Evolutionary conservation across 2,329 filamentous ascomycete species (phyloP), one percentile per base, ranked within the genome.

Genomic region (Colletotrichum lindemuthianum): DNA sequence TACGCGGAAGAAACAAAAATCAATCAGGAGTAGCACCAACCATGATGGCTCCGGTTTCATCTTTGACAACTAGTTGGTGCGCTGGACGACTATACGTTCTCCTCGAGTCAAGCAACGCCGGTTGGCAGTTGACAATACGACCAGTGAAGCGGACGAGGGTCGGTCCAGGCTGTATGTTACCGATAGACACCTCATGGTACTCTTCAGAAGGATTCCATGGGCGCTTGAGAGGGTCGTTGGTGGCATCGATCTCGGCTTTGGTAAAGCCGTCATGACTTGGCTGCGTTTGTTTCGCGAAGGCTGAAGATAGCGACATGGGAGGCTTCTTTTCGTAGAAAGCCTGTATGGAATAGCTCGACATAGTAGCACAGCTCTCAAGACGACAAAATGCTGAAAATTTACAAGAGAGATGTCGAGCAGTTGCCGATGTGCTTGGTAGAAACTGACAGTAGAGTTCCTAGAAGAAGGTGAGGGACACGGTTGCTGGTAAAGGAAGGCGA

Each of bases 101-200:
- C 24, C 47, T 60, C 73, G 40, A 81, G 77, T 43, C 74, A 77
- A 66, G 78, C 10, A 72, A 69, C 7, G 79, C 73, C 36, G 84
- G 77, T 51, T 75, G 82, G 66, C 87, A 80, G 70, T 88, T 88
- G 10, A 86, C 84, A 11, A 89, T 72, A 34, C 87, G 78, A 2
- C 87, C 87, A 40, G 77, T 79, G 61, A 89, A 83, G 3, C 77
- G 77, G 36, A 88, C 79, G 54, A 81, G 76, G 37, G 75, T 75
- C 0, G 82, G 82, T 0, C 86, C 86, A 2, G 81, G 76, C 40
- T 81, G 67, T 1, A 89, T 75, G 5, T 80, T 71, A 7, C 74
- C 77, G 37, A 88, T 84, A 4, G 77, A 72, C 2, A 77, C 71
- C 63, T 82, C 77, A 60, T 84, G 76, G 60, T 87, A 87, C 8